Evolutionary conservation across 805 yeast genomes (phyloP).

Genomic region (Saccharomyces mikatae): DNA sequence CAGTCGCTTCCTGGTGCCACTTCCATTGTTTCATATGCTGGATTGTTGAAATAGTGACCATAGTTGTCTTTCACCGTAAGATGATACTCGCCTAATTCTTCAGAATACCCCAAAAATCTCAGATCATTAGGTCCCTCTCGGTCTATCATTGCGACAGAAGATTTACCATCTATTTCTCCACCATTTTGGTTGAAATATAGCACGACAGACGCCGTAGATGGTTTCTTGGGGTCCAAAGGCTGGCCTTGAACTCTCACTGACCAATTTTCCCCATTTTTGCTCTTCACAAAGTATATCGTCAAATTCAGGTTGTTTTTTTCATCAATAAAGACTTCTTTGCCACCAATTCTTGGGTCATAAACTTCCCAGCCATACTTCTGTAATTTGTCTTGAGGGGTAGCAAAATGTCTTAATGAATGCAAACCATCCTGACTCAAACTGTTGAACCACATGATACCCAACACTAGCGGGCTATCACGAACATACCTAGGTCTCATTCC

Average conservation of each 20-base stretch:
- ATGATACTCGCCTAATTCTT: conserved; percentile 59
- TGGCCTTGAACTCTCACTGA: conserved; percentile 61
- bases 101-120: conserved; percentile 43
- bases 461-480: conserved; percentile 49
- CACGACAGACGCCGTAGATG: conserved; percentile 54
- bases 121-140: conserved; percentile 16
- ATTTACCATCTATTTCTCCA: conserved; percentile 30
- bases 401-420: conserved; percentile 56
- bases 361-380: conserved; percentile 75
- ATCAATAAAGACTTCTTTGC: conserved; percentile 68
- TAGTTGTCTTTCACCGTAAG: conserved; percentile 54
- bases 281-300: conserved; percentile 69
- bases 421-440: conserved; percentile 49
- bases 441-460: conserved; percentile 87
- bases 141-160: conserved; percentile 16
- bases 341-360: conserved; percentile 85
- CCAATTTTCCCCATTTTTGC: conserved; percentile 68
- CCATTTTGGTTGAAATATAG: conserved; percentile 77
- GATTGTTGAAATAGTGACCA: conserved; percentile 19
- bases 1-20: conserved; percentile 44
- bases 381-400: conserved; percentile 65
- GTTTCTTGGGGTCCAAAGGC: conserved; percentile 45
- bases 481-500: conserved; percentile 68
- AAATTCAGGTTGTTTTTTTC: conserved; percentile 52
- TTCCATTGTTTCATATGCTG: conserved; percentile 25